These are phyloP conservation scores for Coniferiporia weirii DNA, from an alignment of 1,284 basidiomycete species.

Conservation along the genomic window DNA sequence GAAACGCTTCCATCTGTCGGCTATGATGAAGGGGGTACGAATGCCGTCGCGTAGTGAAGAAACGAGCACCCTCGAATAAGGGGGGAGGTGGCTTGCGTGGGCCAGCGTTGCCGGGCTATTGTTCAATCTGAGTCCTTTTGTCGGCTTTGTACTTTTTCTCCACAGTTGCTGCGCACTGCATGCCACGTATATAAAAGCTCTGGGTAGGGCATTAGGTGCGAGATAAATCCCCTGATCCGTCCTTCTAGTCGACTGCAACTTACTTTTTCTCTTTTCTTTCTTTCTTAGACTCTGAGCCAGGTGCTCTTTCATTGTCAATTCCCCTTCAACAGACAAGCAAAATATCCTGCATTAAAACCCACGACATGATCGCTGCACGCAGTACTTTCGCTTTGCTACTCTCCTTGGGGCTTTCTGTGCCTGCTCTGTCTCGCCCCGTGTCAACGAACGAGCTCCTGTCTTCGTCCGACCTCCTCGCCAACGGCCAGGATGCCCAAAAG, in stretches of 20 bases:
- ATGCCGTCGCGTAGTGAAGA: no score
- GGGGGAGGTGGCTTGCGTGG: not conserved
- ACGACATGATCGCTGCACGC: slow-evolving; percentile 3
- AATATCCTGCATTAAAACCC: not conserved
- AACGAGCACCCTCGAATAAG: not conserved
- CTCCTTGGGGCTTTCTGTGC: not conserved
- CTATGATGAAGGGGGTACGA: no score
- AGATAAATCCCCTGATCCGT: not conserved
- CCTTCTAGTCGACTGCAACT: not conserved
- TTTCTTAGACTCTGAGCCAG: slow-evolving; percentile 11
- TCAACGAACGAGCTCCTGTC: not conserved
- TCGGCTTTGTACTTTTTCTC: not conserved
- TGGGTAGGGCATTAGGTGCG: not conserved
- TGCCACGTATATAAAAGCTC: not conserved
- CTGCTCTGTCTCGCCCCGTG: slow-evolving; percentile 1
- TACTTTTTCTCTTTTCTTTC: not conserved
- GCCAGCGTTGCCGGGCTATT: slow-evolving; percentile 7
- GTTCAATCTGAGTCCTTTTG: not conserved
- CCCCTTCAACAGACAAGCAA: not conserved
- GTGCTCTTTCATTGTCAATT: slow-evolving; percentile 6
- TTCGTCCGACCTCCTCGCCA: slow-evolving; percentile 20
- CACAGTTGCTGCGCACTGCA: not conserved
- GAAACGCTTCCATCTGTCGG: no score
- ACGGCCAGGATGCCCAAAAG: slow-evolving; percentile 37
- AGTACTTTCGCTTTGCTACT: not conserved